Base-by-base conservation (phyloP, 768 basidiomycete genomes). In the Hysterangium stoloniferum region DNA sequence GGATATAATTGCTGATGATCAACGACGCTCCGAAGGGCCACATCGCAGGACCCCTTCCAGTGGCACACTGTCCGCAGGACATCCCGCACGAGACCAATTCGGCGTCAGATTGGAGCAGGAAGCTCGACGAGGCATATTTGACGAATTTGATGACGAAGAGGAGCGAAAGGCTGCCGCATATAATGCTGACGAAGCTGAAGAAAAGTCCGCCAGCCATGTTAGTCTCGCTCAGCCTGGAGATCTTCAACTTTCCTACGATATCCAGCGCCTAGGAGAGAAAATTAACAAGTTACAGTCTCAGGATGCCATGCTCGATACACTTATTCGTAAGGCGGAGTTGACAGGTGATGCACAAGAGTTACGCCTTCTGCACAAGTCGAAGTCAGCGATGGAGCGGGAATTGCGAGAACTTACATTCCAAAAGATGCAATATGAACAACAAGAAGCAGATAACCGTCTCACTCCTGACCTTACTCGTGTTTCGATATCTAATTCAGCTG, bases 301-400 rank as follows among this genome's bases (percentile, higher is more conserved):
- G 58, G 85, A 89, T 49, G 66, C 76, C 31, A 86, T 91, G 70
- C 75, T 99, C 4, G 84, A 88, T 53, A 86, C 82, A 1, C 70
- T 98, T 37, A 90, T 96, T 60, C 88, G 88, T 59, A 94, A 95
- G 64, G 96, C 96, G 1, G 96, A 98, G 61, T 69, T 98, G 33
- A 90, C 89, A 4, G 96, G 94, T 0, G 92, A 90, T 61, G 80
- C 78, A 1, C 82, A 86, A 58, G 94, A 98, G 65, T 75, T 95
- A 19, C 77, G 76, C 52, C 74, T 98, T 37, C 77, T 98, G 42
- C 78, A 72, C 53, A 86, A 80, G 59, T 94, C 92, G 2, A 88
- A 86, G 62, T 75, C 83, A 7, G 79, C 88, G 0, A 78, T 98
- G 70, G 78, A 73, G 13, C 73, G 90, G 50, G 93, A 98, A 60